A percentile compares a stretch with the other conserved stretches of the same genome.
phyloP scores from a whole-genome alignment of 176 grass and related monocot species.

The Ananas comosus region DNA sequence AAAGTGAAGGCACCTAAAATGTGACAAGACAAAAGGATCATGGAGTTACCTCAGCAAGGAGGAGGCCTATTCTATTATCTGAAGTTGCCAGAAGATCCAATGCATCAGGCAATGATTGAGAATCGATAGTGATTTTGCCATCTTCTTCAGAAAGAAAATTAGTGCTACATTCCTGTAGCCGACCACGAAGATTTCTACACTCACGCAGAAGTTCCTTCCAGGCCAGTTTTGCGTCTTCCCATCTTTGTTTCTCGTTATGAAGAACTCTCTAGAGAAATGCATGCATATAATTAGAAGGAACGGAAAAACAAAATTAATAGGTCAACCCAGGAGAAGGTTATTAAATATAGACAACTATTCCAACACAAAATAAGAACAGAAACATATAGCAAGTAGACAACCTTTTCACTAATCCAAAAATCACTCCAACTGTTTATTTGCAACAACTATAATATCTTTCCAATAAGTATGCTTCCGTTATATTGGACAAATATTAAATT shows the following conservation, averaged over 20 bases:
- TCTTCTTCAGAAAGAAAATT: constrained; percentile 69
- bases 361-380: not conserved
- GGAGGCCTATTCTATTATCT: constrained; percentile 65
- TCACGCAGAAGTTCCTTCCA: constrained; percentile 64
- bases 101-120: constrained; percentile 58
- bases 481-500: not conserved
- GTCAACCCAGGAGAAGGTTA: not conserved
- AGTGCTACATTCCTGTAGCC: constrained; percentile 73
- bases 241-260: constrained; percentile 41
- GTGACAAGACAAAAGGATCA: not conserved
- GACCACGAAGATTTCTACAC: constrained; percentile 59
- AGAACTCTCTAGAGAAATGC: constrained; percentile 41
- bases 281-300: constrained; percentile 7
- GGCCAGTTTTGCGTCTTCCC: constrained; percentile 34
- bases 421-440: not conserved
- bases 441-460: not conserved
- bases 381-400: not conserved
- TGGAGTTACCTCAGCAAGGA: constrained; percentile 74
- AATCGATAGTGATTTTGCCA: constrained; percentile 42
- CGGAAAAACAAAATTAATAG: not conserved
- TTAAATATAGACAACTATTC: not conserved
- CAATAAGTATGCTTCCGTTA: not conserved
- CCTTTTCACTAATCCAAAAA: not conserved
- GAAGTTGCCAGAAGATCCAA: constrained; percentile 71
- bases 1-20: not conserved